A percentile compares a stretch with the other conserved stretches of the same genome.
Conservation (phyloP, 768 basidiomycete species). For the Gloeopeniophorella convolvens region DNA sequence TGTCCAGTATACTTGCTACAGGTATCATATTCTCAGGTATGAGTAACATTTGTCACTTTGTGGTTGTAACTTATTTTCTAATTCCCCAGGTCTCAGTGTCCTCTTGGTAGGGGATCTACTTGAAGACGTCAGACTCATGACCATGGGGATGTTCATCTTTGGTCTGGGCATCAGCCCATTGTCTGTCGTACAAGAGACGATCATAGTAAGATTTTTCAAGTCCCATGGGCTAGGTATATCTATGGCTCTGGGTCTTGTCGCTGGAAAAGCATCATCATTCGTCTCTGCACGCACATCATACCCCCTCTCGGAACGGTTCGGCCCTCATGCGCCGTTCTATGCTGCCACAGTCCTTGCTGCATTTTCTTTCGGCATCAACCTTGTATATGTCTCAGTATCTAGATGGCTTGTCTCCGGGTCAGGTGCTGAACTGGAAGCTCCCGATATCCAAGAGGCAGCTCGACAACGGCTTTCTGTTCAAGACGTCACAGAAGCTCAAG, state of each 20-base stretch:
- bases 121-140: slow-evolving; percentile 60
- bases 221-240: slow-evolving; percentile 69
- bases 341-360: slow-evolving; percentile 56
- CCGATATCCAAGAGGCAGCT: slow-evolving; percentile 54
- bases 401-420: slow-evolving; percentile 57
- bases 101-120: slow-evolving; percentile 61
- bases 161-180: slow-evolving; percentile 76
- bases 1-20: slow-evolving; percentile 68
- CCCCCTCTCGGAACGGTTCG: slow-evolving; percentile 63
- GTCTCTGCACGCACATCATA: slow-evolving; percentile 69
- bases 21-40: slow-evolving; percentile 59
- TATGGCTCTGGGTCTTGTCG: slow-evolving; percentile 77
- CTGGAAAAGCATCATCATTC: slow-evolving; percentile 75
- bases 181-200: slow-evolving; percentile 78
- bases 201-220: slow-evolving; percentile 77
- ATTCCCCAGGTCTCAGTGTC: slow-evolving; percentile 49
- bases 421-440: slow-evolving; percentile 57
- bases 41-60: slow-evolving; percentile 5
- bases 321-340: slow-evolving; percentile 69
- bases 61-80: slow-evolving; percentile 7
- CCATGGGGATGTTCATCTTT: slow-evolving; percentile 70
- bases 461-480: slow-evolving; percentile 35
- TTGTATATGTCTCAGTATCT: slow-evolving; percentile 58
- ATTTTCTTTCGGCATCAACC: slow-evolving; percentile 61
- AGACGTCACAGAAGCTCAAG: slow-evolving; percentile 50